Percentiles rank a stretch among this genome's conserved stretches.
Conservation (phyloP, 352 stramenopile species). For the Pythium scleroteichum region DNA sequence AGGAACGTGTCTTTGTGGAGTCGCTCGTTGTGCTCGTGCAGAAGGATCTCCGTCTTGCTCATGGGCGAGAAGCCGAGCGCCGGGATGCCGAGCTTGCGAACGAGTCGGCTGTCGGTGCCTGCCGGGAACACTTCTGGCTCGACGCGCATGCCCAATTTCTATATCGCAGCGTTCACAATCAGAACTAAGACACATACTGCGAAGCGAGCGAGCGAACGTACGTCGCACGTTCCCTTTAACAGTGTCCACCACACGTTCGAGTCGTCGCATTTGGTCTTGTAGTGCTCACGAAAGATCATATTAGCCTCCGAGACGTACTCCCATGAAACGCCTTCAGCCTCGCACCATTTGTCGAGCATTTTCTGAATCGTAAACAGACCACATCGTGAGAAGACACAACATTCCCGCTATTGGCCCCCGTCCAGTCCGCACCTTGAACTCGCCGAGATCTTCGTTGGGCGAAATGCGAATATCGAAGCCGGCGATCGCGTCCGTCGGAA, state of each 20-base stretch:
- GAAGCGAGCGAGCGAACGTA: no score
- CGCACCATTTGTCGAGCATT: conserved; percentile 82
- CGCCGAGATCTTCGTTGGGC: conserved; percentile 77
- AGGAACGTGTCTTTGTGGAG: conserved; percentile 92
- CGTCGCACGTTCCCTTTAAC: conserved; percentile 53
- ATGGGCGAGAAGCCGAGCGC: conserved; percentile 95
- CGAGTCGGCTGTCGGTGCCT: conserved; percentile 93
- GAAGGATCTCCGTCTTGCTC: conserved; percentile 92
- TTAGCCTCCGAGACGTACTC: conserved; percentile 45
- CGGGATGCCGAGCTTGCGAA: conserved; percentile 89
- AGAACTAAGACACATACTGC: background rate
- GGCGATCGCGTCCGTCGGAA: conserved; percentile 90
- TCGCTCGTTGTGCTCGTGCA: conserved; percentile 97
- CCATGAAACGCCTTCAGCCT: conserved; percentile 86
- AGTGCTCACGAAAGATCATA: conserved; percentile 56
- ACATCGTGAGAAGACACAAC: background rate
- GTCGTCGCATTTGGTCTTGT: conserved; percentile 57
- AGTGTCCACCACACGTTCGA: conserved; percentile 57
- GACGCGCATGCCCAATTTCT: conserved; percentile 61
- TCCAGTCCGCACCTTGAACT: conserved; percentile 78
- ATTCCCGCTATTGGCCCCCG: no score
- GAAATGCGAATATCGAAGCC: conserved; percentile 95
- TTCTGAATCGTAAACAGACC: background rate
- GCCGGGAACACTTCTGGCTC: conserved; percentile 94
- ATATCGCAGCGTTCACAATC: background rate